A percentile compares a stretch with the other conserved stretches of the same genome.
phyloP scores from a whole-genome alignment of 2,329 filamentous ascomycete species.

The Botrytis medusae region DNA sequence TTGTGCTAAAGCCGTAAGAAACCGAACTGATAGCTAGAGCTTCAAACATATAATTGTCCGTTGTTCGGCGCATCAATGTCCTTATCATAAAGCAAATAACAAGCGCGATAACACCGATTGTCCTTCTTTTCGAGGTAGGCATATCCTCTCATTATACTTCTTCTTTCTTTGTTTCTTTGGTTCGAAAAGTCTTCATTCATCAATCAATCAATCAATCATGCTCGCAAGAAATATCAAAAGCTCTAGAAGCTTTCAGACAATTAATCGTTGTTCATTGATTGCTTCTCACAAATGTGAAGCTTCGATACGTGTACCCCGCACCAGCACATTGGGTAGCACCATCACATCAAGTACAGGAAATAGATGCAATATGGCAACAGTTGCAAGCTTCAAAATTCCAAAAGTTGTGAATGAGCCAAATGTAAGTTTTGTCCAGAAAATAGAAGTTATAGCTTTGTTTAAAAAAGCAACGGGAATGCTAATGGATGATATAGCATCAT shows the following conservation, averaged over 20 bases:
- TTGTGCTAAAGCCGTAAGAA: constrained; percentile 9
- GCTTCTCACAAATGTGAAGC: constrained; percentile 26
- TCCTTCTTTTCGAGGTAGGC: constrained; percentile 12
- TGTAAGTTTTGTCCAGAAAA: constrained; percentile 54
- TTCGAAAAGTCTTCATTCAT: not conserved
- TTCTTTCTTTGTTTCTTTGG: constrained; percentile 14
- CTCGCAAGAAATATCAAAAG: constrained; percentile 28
- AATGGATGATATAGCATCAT: constrained; percentile 64
- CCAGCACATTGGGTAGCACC: not conserved
- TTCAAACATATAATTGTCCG: constrained; percentile 3
- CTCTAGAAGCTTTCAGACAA: constrained; percentile 30
- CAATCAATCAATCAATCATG: constrained; percentile 1
- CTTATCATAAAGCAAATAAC: not conserved
- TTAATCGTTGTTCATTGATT: constrained; percentile 27
- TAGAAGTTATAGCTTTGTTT: not conserved
- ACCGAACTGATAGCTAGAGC: not conserved
- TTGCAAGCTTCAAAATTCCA: constrained; percentile 86
- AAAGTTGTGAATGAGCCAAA: constrained; percentile 93
- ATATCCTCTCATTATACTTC: constrained; percentile 8
- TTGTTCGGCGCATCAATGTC: not conserved
- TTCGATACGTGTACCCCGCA: constrained; percentile 32
- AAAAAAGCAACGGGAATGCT: constrained; percentile 17
- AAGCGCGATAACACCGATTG: not conserved
- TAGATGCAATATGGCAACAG: constrained; percentile 34
- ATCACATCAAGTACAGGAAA: constrained; percentile 4